Base-by-base conservation (phyloP, 371 early-diverging fungal genomes). In the Fennellomyces sp. region DNA sequence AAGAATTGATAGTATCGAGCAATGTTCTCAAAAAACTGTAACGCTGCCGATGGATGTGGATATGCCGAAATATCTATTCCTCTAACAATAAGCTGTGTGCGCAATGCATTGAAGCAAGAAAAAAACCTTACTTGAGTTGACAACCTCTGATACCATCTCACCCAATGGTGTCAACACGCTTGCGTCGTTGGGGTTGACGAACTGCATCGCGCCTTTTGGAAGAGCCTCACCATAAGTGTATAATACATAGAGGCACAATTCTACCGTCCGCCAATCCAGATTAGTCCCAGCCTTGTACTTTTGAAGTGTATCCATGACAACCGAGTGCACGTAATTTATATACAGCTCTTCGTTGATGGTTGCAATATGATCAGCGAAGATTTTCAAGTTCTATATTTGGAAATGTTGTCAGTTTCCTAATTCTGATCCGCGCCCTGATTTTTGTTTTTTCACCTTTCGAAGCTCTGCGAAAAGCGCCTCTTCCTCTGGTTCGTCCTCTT, bases 1-100 rank as follows among this genome's bases (percentile, higher is more conserved):
- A 93, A 91, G 71, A 93, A 93, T 58, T 81, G 83, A 58, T 83
- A 72, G 60, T 93, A 94, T 30, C 93, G 88, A 35, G 83, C 78
- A 7, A 88, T 75, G 64, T 83, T 88, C 62, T 95, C 95, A 72
- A 91, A 93, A 63, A 80, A 95, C 39, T 84, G 81, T 52, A 88
- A 71, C 1, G 91, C 81, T 19, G 91, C 85, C 0, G 92, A 88
- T 19, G 89, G 87, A 64, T 94, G 94, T n/a, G 91, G 90, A 60
- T 88, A 92, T n/a, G 80, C 71, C 11, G 90, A 86, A 17, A 94
- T 83, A 25, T 84, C 88, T 87, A 41, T 33, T 42, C 13, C 33
- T 2, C 17, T 39, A 39, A n/a, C 13, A 53, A 45, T 10, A 38
- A 30, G 15, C 8, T 48, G 10, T 10, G 49, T 19, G 23, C 21